A percentile compares a stretch with the other conserved stretches of the same genome.
Evolutionary conservation across 495 filamentous ascomycete genomes (phyloP).

Genomic region (Penicillium lagena): DNA sequence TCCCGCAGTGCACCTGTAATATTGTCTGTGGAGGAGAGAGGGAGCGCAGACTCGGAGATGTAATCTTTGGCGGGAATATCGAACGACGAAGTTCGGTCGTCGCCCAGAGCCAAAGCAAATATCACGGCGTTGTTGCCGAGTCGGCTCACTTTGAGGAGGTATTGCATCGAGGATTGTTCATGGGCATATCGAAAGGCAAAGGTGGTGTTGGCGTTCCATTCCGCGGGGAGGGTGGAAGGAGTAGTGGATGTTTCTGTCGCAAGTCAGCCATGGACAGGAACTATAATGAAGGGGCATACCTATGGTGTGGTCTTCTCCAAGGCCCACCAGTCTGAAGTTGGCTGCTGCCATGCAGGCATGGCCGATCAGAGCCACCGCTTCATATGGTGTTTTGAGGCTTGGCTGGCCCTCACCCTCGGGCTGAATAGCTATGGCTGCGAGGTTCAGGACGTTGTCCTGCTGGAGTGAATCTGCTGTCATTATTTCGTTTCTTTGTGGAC

Average conservation of each 20-base stretch:
- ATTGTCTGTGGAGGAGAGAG: slow-evolving; percentile 35
- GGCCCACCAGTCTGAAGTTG: slow-evolving; percentile 75
- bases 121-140: slow-evolving; percentile 79
- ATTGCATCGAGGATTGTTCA: slow-evolving; percentile 80
- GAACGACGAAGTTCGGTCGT: slow-evolving; percentile 73
- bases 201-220: slow-evolving; percentile 69
- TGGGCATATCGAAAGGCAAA: slow-evolving; percentile 87
- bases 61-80: slow-evolving; percentile 73
- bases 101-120: slow-evolving; percentile 67
- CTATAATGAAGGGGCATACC: slow-evolving; percentile 31
- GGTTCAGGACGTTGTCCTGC: slow-evolving; percentile 24
- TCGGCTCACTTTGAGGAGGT: slow-evolving; percentile 73
- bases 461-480: slow-evolving; percentile 24
- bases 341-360: slow-evolving; percentile 79
- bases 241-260: slow-evolving; percentile 43
- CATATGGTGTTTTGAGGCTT: slow-evolving; percentile 69
- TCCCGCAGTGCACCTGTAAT: slow-evolving; percentile 47
- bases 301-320: slow-evolving; percentile 70
- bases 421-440: slow-evolving; percentile 27
- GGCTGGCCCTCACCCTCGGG: slow-evolving; percentile 16
- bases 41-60: slow-evolving; percentile 56
- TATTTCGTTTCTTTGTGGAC: neutral
- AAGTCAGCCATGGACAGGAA: slow-evolving; percentile 1
- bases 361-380: slow-evolving; percentile 76
- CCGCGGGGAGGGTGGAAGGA: slow-evolving; percentile 53